phyloP scores from a whole-genome alignment of 2,329 filamentous ascomycete genomes.

The Bisporella sp. region DNA sequence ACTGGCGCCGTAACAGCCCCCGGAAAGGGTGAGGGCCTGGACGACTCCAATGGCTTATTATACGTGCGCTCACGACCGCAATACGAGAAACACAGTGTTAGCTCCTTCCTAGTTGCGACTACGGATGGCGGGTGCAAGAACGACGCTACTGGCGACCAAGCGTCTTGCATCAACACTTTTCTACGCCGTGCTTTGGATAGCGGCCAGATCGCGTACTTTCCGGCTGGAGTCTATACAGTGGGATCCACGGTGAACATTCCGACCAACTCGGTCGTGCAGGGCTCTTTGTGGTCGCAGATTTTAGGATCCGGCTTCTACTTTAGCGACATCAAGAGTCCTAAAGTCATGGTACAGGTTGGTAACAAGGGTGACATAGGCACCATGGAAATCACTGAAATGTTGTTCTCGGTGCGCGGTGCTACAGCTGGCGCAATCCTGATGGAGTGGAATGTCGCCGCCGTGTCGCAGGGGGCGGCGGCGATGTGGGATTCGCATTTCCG shows the following conservation, averaged over 20 bases:
- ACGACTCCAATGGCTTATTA: too few relatives aligned
- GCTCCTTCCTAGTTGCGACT: too few relatives aligned
- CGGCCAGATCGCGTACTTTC: neutral
- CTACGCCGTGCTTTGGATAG: too few relatives aligned
- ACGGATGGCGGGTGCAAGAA: too few relatives aligned
- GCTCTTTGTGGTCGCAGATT: slow-evolving; percentile 34
- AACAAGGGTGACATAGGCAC: slow-evolving; percentile 38
- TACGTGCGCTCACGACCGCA: too few relatives aligned
- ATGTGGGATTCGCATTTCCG: slow-evolving; percentile 16
- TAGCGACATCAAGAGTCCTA: slow-evolving; percentile 23
- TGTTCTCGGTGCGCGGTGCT: slow-evolving; percentile 34
- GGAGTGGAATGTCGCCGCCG: slow-evolving; percentile 29
- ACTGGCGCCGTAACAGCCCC: too few relatives aligned
- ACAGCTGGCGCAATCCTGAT: slow-evolving; percentile 33
- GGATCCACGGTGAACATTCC: neutral
- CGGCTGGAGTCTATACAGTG: neutral
- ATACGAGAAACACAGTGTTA: too few relatives aligned
- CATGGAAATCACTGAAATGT: slow-evolving; percentile 31
- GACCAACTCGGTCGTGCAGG: slow-evolving; percentile 27
- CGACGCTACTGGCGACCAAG: too few relatives aligned
- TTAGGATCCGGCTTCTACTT: slow-evolving; percentile 33
- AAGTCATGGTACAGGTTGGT: slow-evolving; percentile 15
- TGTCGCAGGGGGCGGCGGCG: slow-evolving; percentile 22
- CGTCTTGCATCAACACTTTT: too few relatives aligned
- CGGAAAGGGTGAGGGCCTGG: too few relatives aligned